Evolutionary conservation across 352 stramenopile species (phyloP).

Genomic region (Phytopythium montanum): DNA sequence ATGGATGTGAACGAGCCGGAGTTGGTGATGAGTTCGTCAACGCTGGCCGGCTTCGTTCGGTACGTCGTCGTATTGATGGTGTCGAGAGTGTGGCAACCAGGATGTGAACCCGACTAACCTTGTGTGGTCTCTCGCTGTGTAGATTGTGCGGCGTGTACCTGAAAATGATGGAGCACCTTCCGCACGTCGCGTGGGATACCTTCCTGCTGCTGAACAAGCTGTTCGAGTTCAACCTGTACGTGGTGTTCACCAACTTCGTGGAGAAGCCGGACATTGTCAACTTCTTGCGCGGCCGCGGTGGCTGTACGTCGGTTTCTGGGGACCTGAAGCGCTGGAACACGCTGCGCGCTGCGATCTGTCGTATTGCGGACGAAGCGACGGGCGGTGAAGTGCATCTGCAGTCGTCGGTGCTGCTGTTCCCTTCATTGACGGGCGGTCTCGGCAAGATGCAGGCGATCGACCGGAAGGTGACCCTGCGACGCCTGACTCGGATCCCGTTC

Average conservation of each 20-base stretch:
- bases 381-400: slow-evolving; percentile 41
- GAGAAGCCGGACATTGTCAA: slow-evolving; percentile 36
- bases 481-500: slow-evolving; percentile 38
- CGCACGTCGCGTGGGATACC: slow-evolving; percentile 63
- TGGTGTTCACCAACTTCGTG: slow-evolving; percentile 68
- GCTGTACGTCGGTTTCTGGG: slow-evolving; percentile 13
- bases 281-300: slow-evolving; percentile 38
- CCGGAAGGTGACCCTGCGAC: slow-evolving; percentile 42
- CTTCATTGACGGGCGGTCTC: background rate
- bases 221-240: slow-evolving; percentile 80
- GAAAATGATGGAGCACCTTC: slow-evolving; percentile 87
- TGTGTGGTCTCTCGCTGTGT: background rate
- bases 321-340: slow-evolving; percentile 35
- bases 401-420: slow-evolving; percentile 33
- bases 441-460: slow-evolving; percentile 8
- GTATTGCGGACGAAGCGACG: slow-evolving; percentile 48
- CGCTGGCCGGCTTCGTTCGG: slow-evolving; percentile 66
- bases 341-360: slow-evolving; percentile 41
- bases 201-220: slow-evolving; percentile 71
- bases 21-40: slow-evolving; percentile 71
- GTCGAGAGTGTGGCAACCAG: background rate
- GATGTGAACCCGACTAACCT: background rate
- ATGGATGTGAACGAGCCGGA: slow-evolving; percentile 44
- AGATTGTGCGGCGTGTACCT: slow-evolving; percentile 81
- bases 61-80: slow-evolving; percentile 17